Conservation (phyloP, 169 alveolate genomes). For the Babesia ovata region DNA sequence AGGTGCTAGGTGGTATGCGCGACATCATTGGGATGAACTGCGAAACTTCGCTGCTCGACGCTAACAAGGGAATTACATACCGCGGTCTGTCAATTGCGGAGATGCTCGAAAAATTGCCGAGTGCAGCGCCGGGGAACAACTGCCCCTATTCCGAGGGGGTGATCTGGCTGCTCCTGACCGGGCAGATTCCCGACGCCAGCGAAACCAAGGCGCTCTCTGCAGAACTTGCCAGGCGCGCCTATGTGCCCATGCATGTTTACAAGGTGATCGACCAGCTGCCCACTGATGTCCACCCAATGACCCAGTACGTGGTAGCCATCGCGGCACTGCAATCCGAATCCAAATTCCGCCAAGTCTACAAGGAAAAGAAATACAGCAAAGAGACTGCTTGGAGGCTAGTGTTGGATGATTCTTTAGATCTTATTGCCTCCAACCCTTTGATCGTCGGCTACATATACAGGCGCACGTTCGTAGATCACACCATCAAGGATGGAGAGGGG, state of each 20-base stretch:
- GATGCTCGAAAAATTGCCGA: constrained; percentile 81
- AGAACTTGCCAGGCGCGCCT: constrained; percentile 80
- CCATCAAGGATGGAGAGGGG: constrained; percentile 71
- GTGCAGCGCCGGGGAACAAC: constrained; percentile 72
- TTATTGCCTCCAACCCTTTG: constrained; percentile 75
- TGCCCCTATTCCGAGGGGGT: constrained; percentile 93
- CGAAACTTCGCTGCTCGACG: constrained; percentile 92
- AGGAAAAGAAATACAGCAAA: constrained; percentile 77
- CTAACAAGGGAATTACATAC: constrained; percentile 87
- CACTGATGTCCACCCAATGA: constrained; percentile 91
- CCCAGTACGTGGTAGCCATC: constrained; percentile 88
- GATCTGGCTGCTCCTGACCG: constrained; percentile 92
- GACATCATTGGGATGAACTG: constrained; percentile 89
- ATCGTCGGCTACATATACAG: constrained; percentile 77
- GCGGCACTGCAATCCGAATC: constrained; percentile 86
- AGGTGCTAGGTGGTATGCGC: constrained; percentile 80
- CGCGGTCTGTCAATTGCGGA: constrained; percentile 87
- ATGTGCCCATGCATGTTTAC: constrained; percentile 80
- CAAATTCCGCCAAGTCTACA: constrained; percentile 77
- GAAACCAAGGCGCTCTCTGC: constrained; percentile 75
- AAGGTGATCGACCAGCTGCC: constrained; percentile 85
- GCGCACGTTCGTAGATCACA: constrained; percentile 70
- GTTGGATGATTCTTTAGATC: constrained; percentile 86
- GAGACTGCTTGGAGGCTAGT: constrained; percentile 87
- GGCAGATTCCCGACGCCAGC: constrained; percentile 85